Evolutionary conservation across 805 yeast genomes (phyloP), one percentile per base, ranked within the genome.

Genomic region (Metschnikowia bowlesiae): DNA sequence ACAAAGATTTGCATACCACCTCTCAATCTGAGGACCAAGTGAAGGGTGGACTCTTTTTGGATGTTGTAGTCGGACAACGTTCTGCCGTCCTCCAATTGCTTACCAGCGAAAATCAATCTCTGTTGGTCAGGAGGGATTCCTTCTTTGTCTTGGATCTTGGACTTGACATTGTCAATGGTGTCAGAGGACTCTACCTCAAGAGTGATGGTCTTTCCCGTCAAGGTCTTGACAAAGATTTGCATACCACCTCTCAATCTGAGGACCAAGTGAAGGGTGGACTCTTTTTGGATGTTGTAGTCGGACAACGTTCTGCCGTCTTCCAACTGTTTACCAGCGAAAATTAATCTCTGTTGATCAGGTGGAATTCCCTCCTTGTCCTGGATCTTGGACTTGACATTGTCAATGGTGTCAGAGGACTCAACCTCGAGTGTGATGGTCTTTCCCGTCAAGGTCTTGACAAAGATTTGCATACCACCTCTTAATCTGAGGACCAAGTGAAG

Each of bases 21-120:
- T 82, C 97, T 89, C 75, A 92, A 87, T 84, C 97, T 90, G 62
- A 92, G 81, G 61, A 92, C 98, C 80, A 92, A 84, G 77, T 92
- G 97, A 50, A 91, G 76, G 56, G 97, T 91, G 58, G 97, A 89
- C 79, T 91, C 97, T 82, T 91, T 91, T 80, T 90, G 96, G 75
- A 91, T 91, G 87, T 91, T 91, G 92, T 91, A 91, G 79, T 91
- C 97, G 60, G 96, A 85, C 59, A 91, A 79, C 58, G 97, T 91
- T 82, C 97, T 88, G 63, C 97, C 97, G 3, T 87, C 94, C 77
- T 89, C 96, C 73, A 90, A 84, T 79, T 89, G 96, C 82, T 89
- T 90, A 83, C 97, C 97, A 65, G 97, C 97, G 67, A 90, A 91
- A 29, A 56, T 18, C 22, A 18, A 18, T 2, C 22, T 18, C 22